A percentile compares a stretch with the other conserved stretches of the same genome.
Evolutionary conservation across 257 asterid genomes (phyloP).

Genomic region (Solanum ahanhuiri): DNA sequence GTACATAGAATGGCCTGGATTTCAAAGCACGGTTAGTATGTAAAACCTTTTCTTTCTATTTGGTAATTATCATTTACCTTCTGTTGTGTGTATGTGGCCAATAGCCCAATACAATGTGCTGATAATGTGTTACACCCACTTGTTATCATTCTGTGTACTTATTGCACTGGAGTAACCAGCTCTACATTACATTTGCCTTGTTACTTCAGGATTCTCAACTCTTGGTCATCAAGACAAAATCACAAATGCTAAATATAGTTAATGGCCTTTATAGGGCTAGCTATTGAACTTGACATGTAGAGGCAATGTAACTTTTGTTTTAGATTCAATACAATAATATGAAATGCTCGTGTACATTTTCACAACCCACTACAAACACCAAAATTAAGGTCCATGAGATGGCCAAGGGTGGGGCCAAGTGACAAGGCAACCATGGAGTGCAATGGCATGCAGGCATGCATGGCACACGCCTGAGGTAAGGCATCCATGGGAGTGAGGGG

Average conservation of each 20-base stretch:
- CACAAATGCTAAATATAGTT: neutral
- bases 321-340: neutral
- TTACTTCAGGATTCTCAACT: neutral
- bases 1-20: slow-evolving; percentile 45
- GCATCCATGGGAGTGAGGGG: neutral
- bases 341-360: neutral
- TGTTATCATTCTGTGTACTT: neutral
- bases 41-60: neutral
- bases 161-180: neutral
- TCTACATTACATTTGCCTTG: neutral
- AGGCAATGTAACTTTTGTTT: neutral
- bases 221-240: neutral
- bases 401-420: neutral
- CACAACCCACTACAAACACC: neutral
- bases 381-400: neutral
- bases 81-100: neutral
- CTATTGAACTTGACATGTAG: neutral
- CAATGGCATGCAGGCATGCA: neutral
- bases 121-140: neutral
- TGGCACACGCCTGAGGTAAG: neutral
- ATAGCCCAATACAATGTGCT: neutral
- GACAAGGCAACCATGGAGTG: neutral
- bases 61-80: neutral
- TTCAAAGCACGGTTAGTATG: slow-evolving; percentile 31
- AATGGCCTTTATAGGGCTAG: neutral